Base-by-base conservation (phyloP, 495 filamentous ascomycete species). In the Saxophila tyrrhenica region DNA sequence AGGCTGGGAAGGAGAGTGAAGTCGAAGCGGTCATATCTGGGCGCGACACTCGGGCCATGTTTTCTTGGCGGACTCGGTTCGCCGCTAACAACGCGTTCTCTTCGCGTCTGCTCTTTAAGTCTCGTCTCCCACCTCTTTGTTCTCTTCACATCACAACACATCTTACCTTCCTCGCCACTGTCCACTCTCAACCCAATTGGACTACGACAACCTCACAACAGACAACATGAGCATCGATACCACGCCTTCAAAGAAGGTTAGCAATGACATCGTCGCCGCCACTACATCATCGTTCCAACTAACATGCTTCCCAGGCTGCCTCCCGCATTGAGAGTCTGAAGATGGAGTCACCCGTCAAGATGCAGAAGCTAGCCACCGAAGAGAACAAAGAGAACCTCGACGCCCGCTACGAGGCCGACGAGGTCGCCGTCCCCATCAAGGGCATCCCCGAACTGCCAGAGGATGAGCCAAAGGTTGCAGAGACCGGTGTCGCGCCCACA, bases 301-400 rank as follows among this genome's bases (percentile, higher is more conserved):
- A 42, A 55, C 48, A 39, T 15, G 5, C 35, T n/a, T 41, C 32
- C 0, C 52, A 65, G 60, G 59, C 60, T 25, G 56, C 62, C 9
- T 52, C 62, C 17, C 47, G 25, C 32, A 49, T 62, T 25, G 60
- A 91, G 72, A 82, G 79, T 60, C 74, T 97, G 62, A 94, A 90
- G 72, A 94, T 98, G 85, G 87, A 94, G 59, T 92, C 88, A 0
- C 89, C 89, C 29, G 74, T 80, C 50, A 94, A 94, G 86, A 94
- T 92, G 81, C 78, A 90, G 61, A 74, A 82, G 72, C 89, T 94
- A 69, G 68, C 74, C 24, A 65, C 76, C 23, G 45, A 50, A 20
- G 70, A 68, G 39, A 78, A 81, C 75, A 97, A 96, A 75, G 89
- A 95, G 75, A 96, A 95, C 73, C 70, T 79, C 48, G 55, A 57